Base-by-base conservation (phyloP, 2,329 filamentous ascomycete genomes). In the Hymenoscyphus infarciens region DNA sequence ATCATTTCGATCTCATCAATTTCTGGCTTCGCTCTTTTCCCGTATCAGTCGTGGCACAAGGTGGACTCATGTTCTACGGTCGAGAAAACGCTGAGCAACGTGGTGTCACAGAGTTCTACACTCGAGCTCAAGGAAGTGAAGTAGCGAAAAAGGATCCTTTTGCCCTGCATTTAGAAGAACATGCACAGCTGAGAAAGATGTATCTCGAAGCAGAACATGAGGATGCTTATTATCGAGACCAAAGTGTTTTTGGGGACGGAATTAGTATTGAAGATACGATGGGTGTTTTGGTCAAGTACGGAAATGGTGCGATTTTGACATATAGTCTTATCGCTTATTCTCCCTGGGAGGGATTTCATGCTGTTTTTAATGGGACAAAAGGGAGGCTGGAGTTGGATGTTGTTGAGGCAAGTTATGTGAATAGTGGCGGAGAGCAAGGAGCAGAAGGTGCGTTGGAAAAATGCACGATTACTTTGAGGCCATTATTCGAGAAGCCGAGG, bases 191-290 rank as follows among this genome's bases (percentile, higher is more conserved):
- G 25, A 85, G 83, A 74, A 79, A 78, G 3, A 78, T 87, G 77
- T 87, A 87, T 63, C 78, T 85, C 0, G 83, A 86, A 39, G 84
- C 85, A 0, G 85, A 87, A 76, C 81, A 87, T 62, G 85, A 87
- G 69, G 85, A 87, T 66, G 79, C 78, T 16, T 87, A 87, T 67
- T 79, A 83, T 64, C 80, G 85, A 0, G 85, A 87, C 68, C 84
- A 86, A 72, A 85, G 80, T 66, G 83, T 86, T 0, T 87, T 87
- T 60, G 78, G 82, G 0, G 85, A 87, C 63, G 85, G 85, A 1
- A 86, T 87, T 61, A 86, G 78, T 66, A 87, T 87, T 63, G 84
- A 87, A 71, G 85, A 87, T 68, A 87, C 84, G 0, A 85, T 87
- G 83, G 83, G 79, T 45, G 74, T 87, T 27, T 76, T 87, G 55